These are phyloP conservation scores for Aspergillus hancockii DNA, from an alignment of 495 filamentous ascomycete genomes.

Conservation along the genomic window DNA sequence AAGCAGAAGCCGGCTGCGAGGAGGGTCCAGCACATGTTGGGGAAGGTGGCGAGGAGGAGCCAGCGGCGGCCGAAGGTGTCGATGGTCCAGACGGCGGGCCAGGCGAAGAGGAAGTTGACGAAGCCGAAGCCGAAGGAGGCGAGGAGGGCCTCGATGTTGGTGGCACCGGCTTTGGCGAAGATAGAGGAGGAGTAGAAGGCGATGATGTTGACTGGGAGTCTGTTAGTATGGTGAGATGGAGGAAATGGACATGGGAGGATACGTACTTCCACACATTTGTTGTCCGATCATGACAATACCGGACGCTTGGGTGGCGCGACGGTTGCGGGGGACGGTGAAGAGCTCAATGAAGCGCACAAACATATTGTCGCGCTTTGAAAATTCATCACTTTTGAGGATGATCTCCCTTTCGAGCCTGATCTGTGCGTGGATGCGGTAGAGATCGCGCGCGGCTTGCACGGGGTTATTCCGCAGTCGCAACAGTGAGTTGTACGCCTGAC, in stretches of 20 bases:
- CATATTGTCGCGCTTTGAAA: conserved; percentile 16
- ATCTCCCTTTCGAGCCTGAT: conserved; percentile 41
- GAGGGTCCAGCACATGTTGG: conserved; percentile 75
- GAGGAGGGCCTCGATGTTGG: conserved; percentile 58
- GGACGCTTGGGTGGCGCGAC: conserved; percentile 56
- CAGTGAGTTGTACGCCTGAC: conserved; percentile 64
- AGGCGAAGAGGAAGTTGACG: conserved; percentile 77
- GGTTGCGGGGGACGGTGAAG: conserved; percentile 57
- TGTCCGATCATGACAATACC: conserved; percentile 65
- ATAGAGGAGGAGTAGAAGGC: conserved; percentile 77
- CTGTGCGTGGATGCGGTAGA: conserved; percentile 72
- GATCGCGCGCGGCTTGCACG: conserved; percentile 73
- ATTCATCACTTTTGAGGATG: conserved; percentile 34
- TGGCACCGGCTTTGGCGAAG: conserved; percentile 62
- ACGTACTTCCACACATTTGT: conserved; percentile 72
- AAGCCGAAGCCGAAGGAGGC: conserved; percentile 76
- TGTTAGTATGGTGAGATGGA: neutral
- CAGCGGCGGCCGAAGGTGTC: conserved; percentile 76
- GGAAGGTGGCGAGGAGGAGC: conserved; percentile 78
- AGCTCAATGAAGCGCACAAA: conserved; percentile 44
- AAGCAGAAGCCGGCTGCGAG: conserved; percentile 69
- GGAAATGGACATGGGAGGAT: neutral
- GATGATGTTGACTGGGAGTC: conserved; percentile 53
- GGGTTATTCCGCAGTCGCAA: conserved; percentile 60
- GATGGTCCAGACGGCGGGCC: conserved; percentile 78